Conservation (phyloP, 768 basidiomycete genomes). For the Leccinum uliginosum region DNA sequence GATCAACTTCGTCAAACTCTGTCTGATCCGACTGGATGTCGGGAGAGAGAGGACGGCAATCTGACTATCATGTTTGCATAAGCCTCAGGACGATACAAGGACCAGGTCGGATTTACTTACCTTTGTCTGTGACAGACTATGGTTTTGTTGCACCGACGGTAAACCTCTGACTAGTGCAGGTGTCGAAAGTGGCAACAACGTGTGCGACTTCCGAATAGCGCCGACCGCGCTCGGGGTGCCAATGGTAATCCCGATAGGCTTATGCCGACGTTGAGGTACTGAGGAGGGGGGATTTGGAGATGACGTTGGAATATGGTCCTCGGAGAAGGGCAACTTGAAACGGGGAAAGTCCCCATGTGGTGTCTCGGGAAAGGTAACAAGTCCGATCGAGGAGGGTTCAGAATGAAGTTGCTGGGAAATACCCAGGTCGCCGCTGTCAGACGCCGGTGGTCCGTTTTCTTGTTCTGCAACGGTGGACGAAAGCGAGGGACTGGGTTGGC, state of each 20-base stretch:
- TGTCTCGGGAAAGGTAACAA: not conserved
- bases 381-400: not conserved
- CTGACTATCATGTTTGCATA: too few species aligned
- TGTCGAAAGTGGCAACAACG: not conserved
- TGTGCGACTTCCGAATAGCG: not conserved
- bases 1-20: not conserved
- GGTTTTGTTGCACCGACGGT: not conserved
- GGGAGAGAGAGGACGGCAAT: too few species aligned
- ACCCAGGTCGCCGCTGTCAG: not conserved
- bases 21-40: not conserved
- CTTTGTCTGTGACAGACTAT: too few species aligned
- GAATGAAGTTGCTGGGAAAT: not conserved
- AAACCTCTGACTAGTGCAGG: not conserved
- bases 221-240: not conserved
- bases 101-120: too few species aligned
- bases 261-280: too few species aligned
- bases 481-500: not conserved
- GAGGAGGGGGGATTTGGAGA: too few species aligned
- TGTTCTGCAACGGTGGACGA: not conserved
- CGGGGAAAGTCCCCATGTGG: not conserved
- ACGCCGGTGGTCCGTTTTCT: not conserved
- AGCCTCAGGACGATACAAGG: too few species aligned
- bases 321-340: too few species aligned
- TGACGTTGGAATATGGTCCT: too few species aligned
- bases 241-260: not conserved